These are phyloP conservation scores for Pleodorina starrii DNA, from an alignment of 139 green algal genomes.

Conservation along the genomic window DNA sequence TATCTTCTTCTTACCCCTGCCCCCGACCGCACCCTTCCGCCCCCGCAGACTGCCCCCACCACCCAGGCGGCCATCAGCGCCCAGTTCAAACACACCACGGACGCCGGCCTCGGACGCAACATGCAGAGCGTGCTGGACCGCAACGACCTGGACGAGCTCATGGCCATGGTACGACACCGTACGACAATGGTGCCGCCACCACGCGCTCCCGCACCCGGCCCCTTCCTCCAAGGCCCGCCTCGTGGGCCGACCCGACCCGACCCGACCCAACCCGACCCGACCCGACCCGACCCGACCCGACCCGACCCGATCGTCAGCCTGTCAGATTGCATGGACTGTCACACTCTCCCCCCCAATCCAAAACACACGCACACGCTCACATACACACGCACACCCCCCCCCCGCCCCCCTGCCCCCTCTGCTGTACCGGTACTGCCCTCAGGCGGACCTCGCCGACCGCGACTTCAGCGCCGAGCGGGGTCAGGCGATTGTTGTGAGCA, in stretches of 20 bases:
- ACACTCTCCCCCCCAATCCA: too few relatives aligned
- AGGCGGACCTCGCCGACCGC: conserved; percentile 88
- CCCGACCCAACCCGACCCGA: too few relatives aligned
- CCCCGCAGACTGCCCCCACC: conserved; percentile 2
- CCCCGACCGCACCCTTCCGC: too few relatives aligned
- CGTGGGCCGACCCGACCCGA: too few relatives aligned
- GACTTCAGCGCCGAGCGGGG: conserved; percentile 92
- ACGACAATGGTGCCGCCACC: too few relatives aligned
- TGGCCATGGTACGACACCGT: conserved; percentile 89
- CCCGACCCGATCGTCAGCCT: too few relatives aligned
- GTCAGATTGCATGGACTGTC: too few relatives aligned
- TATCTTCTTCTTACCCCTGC: too few relatives aligned
- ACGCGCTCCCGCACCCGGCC: neutral
- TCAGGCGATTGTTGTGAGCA: conserved; percentile 78
- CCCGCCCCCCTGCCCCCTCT: neutral
- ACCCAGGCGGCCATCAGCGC: conserved; percentile 26
- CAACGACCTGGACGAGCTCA: conserved; percentile 94
- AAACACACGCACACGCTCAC: too few relatives aligned
- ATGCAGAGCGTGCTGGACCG: conserved; percentile 91
- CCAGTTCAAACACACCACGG: conserved; percentile 77
- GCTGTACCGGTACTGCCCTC: neutral
- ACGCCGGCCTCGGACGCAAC: conserved; percentile 51
- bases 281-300: too few relatives aligned
- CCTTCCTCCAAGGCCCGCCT: too few relatives aligned
- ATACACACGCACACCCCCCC: too few relatives aligned